These are phyloP conservation scores for Paramyrothecium roridum DNA, from an alignment of 2,329 filamentous ascomycete species.

Conservation along the genomic window DNA sequence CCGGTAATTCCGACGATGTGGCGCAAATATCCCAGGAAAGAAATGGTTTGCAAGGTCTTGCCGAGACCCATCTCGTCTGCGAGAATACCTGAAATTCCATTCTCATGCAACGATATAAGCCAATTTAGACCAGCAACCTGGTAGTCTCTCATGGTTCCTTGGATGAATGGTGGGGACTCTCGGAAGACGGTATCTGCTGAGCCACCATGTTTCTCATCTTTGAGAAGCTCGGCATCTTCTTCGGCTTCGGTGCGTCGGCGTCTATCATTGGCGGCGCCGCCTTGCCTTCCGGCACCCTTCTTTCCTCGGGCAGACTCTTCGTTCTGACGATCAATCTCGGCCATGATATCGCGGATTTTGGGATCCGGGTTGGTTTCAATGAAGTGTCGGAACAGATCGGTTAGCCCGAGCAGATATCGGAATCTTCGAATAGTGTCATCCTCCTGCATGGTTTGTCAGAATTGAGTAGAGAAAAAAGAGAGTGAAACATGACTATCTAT, in stretches of 20 bases:
- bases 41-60: constrained; percentile 96
- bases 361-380: constrained; percentile 97
- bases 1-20: constrained; percentile 87
- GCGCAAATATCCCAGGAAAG: constrained; percentile 91
- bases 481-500: background rate
- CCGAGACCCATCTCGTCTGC: constrained; percentile 99
- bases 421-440: constrained; percentile 94
- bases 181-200: constrained; percentile 88
- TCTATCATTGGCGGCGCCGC: constrained; percentile 75
- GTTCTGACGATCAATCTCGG: constrained; percentile 92
- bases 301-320: constrained; percentile 67
- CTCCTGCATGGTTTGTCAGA: constrained; percentile 54
- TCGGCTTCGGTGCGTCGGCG: constrained; percentile 92
- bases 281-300: constrained; percentile 75
- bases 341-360: constrained; percentile 89
- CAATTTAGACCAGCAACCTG: constrained; percentile 95
- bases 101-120: constrained; percentile 96
- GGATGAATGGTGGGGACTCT: constrained; percentile 86
- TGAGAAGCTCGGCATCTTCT: constrained; percentile 83
- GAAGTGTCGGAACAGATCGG: constrained; percentile 96
- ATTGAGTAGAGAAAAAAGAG: constrained; percentile 5
- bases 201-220: constrained; percentile 86
- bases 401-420: constrained; percentile 89
- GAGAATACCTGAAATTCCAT: constrained; percentile 96
- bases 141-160: constrained; percentile 92